Base-by-base conservation (phyloP, 1,284 basidiomycete species). In the Phlebopus sp. region DNA sequence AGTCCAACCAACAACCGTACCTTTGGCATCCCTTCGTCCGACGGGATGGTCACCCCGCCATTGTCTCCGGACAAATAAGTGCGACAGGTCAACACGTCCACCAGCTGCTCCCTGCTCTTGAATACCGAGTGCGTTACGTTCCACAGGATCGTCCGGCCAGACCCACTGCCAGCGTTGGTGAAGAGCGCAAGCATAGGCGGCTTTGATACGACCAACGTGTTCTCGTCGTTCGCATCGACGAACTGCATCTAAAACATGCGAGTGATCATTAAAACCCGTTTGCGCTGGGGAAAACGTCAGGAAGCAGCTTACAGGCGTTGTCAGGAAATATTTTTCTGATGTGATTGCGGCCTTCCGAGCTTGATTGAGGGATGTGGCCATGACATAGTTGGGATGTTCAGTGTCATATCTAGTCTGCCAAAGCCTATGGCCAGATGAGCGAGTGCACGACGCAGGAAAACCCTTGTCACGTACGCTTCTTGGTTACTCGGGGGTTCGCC, bases 171-270 rank as follows among this genome's bases (percentile, higher is more conserved):
- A 25, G 71, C 67, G 67, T 89, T 89, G 15, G 83, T 81, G 44
- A 90, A 64, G 14, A 89, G 72, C 6, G 81, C 69, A 40, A 90
- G 73, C 53, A 91, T 64, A 1, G 86, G 84, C 0, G 76, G 70
- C 64, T 90, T 90, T 41, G 73, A 76, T 23, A 87, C 63, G 0
- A 74, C 79, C 36, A 89, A 67, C 1, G 79, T 73, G 49, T 76
- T 70, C 37, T 67, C 49, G 55, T 72, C 62, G 55, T 67, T 40
- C 62, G 70, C 58, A 51, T 66, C 49, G 41, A 80, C 63, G 60
- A 80, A 78, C 48, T 64, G 70, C 46, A 79, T 70, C 73, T 85
- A 57, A 15, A 44, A 31, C 5, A 21, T 19, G 37, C 23, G 3
- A 40, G 15, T 31, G 21, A 11, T 23, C 11, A 3, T 42, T n/a